Evolutionary conservation across 2,329 filamentous ascomycete species (phyloP).

Genomic region (Tetracladium maxilliforme): DNA sequence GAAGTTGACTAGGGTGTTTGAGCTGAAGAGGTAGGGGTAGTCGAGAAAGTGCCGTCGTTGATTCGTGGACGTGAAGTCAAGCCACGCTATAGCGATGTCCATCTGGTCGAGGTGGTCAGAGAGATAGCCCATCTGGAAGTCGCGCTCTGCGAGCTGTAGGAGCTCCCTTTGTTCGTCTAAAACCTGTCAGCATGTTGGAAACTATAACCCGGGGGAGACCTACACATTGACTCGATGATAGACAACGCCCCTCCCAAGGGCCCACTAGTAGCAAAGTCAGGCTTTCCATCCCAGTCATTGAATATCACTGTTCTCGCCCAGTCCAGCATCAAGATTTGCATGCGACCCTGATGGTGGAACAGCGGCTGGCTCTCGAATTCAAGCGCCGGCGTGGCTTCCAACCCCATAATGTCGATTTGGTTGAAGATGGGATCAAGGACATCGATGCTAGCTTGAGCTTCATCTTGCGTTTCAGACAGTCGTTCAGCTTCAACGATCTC

Average conservation of each 20-base stretch:
- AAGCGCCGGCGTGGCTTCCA: too few relatives aligned
- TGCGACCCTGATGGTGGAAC: slow-evolving; percentile 39
- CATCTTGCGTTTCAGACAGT: too few relatives aligned
- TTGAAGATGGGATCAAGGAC: too few relatives aligned
- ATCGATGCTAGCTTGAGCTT: too few relatives aligned
- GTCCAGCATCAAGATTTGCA: slow-evolving; percentile 43
- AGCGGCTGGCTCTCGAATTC: slow-evolving; percentile 16
- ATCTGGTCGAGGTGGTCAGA: slow-evolving; percentile 62
- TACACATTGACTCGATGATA: slow-evolving; percentile 59
- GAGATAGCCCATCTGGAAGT: slow-evolving; percentile 65
- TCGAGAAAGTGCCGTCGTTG: slow-evolving; percentile 63
- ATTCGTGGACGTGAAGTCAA: slow-evolving; percentile 42
- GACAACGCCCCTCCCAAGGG: slow-evolving; percentile 65
- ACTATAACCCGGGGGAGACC: slow-evolving; percentile 17
- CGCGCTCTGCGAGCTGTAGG: slow-evolving; percentile 49
- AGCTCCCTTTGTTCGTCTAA: slow-evolving; percentile 45
- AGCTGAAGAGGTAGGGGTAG: slow-evolving; percentile 66
- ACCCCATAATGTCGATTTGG: too few relatives aligned
- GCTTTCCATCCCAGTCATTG: slow-evolving; percentile 66
- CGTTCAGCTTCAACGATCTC: neutral
- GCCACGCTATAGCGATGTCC: slow-evolving; percentile 60
- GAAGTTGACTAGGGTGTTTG: slow-evolving; percentile 59
- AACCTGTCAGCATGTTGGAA: slow-evolving; percentile 3
- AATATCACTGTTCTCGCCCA: slow-evolving; percentile 65
- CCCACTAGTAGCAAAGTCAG: slow-evolving; percentile 53